phyloP scores from a whole-genome alignment of 305 asterid species.

The Ilex paraguariensis region DNA sequence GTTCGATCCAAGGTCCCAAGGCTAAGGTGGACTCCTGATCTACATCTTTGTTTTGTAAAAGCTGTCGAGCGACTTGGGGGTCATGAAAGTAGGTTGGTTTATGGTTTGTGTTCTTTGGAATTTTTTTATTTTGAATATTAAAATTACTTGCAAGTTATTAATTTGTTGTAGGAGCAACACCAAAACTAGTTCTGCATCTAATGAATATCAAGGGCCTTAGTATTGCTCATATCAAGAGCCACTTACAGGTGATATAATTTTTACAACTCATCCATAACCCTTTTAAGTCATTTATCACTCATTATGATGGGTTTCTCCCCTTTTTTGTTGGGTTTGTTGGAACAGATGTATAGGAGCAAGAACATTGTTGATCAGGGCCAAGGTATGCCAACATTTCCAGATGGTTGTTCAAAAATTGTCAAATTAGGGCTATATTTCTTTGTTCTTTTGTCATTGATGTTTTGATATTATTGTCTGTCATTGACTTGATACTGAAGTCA shows the following conservation, averaged over 20 bases:
- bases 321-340: background rate
- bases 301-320: background rate
- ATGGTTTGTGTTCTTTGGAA: background rate
- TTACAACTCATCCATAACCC: no score
- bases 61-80: slow-evolving; percentile 39
- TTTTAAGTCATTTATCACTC: background rate
- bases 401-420: background rate
- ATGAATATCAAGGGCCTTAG: slow-evolving; percentile 44
- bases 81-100: slow-evolving; percentile 32
- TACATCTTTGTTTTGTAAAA: slow-evolving; percentile 33
- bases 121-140: background rate
- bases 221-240: slow-evolving; percentile 45
- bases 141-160: background rate
- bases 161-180: slow-evolving; percentile 31
- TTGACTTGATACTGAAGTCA: slow-evolving; percentile 11
- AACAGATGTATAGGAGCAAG: slow-evolving; percentile 43
- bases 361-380: slow-evolving; percentile 36
- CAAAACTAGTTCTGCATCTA: slow-evolving; percentile 35
- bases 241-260: slow-evolving; percentile 26
- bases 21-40: slow-evolving; percentile 44
- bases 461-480: background rate
- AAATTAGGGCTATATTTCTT: slow-evolving; percentile 12
- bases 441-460: background rate
- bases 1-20: slow-evolving; percentile 38
- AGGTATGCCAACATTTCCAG: slow-evolving; percentile 16